Percentiles rank a stretch among this genome's conserved stretches.
phyloP scores from a whole-genome alignment of 2,329 filamentous ascomycete species.

The Microcyclospora tardicrescens region DNA sequence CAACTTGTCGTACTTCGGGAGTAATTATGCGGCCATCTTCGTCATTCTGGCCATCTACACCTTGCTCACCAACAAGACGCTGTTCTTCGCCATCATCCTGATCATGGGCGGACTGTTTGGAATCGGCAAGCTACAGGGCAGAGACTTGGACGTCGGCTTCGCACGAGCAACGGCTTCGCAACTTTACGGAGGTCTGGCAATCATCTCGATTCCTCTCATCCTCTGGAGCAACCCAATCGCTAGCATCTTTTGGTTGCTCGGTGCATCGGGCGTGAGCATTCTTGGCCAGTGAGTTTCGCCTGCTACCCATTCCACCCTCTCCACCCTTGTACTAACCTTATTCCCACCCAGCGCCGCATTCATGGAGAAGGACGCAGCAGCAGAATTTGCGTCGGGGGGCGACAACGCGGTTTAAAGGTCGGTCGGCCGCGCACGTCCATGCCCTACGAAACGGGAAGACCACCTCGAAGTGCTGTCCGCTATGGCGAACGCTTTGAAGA shows the following conservation, averaged over 20 bases:
- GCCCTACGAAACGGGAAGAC: constrained; percentile 95
- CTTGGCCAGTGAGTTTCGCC: constrained; percentile 67
- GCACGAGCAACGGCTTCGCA: constrained; percentile 79
- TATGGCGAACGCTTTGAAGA: constrained; percentile 47
- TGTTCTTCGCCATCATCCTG: constrained; percentile 87
- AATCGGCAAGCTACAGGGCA: constrained; percentile 79
- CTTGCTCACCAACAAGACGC: constrained; percentile 69
- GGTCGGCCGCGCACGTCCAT: constrained; percentile 92
- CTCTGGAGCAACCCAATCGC: constrained; percentile 73
- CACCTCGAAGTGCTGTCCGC: constrained; percentile 53
- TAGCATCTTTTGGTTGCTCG: constrained; percentile 88
- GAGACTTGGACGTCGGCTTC: constrained; percentile 74
- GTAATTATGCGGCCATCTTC: constrained; percentile 93
- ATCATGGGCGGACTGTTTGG: constrained; percentile 77
- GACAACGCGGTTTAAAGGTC: constrained; percentile 94
- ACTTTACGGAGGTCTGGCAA: constrained; percentile 78
- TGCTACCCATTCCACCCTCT: no score
- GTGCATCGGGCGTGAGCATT: constrained; percentile 85
- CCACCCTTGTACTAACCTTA: no score
- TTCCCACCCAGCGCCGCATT: no score
- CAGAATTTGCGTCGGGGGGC: constrained; percentile 88
- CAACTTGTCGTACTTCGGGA: constrained; percentile 93
- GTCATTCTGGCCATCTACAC: constrained; percentile 93
- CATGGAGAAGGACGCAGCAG: constrained; percentile 50
- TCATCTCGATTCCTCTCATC: constrained; percentile 71